Evolutionary conservation across 1,139 yeast species (phyloP), one percentile per base, ranked within the genome.

Genomic region (Geotrichum macrosporum): DNA sequence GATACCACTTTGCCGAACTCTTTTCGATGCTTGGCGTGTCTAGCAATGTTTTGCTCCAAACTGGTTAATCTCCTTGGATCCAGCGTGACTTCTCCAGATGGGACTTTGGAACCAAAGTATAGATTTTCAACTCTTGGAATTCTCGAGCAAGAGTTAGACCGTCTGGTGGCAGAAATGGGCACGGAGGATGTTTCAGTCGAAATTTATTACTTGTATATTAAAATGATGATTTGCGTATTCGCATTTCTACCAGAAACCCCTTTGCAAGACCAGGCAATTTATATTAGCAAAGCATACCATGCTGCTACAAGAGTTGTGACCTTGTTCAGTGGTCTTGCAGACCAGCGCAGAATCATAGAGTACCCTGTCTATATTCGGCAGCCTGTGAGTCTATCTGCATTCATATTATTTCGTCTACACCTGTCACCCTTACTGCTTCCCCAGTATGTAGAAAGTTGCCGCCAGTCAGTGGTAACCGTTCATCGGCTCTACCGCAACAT

Each of bases 201-300:
- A 57, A 81, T 85, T 33, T 85, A 85, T 61, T 84, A 77, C 59
- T 72, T 85, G 12, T 87, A 88, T 62, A 79, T 87, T 41, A 80
- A 82, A 59, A 71, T 87, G 52, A 83, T 84, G 78, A 76, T 88
- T 47, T 85, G 95, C 62, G 80, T 92, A 53, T 88, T 86, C 73
- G 92, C 95, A 6, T 88, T 88, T 59, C 70, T 88, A 49, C 96
- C 96, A 1, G 94, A 86, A 9, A 85, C 95, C 0, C 94, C 95
- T 3, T 77, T 82, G 39, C 94, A 84, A 57, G 95, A 85, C 64
- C 95, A 86, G 65, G 83, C 86, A 0, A 80, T 80, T 55, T 87
- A 84, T 63, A 89, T 88, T 15, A 81, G 87, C 35, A 78, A 80
- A 35, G 95, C 94, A 0, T 88, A 85, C 61, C 69, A 84, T 44